A percentile compares a stretch with the other conserved stretches of the same genome.
Conservation (phyloP, 805 yeast species). For the Starmerella vitae region DNA sequence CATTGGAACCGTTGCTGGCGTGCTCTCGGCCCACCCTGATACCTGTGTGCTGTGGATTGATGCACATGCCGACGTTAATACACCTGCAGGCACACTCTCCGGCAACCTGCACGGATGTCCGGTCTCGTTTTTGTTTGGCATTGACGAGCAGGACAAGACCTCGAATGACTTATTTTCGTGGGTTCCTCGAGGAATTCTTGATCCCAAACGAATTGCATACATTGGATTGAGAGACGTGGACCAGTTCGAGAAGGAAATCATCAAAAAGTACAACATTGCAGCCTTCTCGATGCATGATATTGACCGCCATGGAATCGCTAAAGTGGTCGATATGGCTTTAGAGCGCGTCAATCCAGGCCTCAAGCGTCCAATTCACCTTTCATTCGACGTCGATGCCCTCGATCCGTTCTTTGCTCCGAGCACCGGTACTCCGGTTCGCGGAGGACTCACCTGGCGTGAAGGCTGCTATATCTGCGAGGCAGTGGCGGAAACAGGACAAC, state of each 20-base stretch:
- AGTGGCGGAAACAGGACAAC: conserved; percentile 76
- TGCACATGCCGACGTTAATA: conserved; percentile 95
- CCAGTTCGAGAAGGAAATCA: conserved; percentile 61
- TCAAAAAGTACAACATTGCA: conserved; percentile 56
- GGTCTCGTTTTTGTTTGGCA: conserved; percentile 76
- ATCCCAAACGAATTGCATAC: conserved; percentile 64
- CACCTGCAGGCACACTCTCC: conserved; percentile 65
- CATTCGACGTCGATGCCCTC: conserved; percentile 93
- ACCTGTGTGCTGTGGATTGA: conserved; percentile 92
- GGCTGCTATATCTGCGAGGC: conserved; percentile 88
- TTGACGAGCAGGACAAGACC: conserved; percentile 47
- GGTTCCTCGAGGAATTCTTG: conserved; percentile 54
- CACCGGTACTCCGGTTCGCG: conserved; percentile 95
- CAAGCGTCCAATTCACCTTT: conserved; percentile 66
- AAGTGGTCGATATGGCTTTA: conserved; percentile 84
- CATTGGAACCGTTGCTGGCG: conserved; percentile 81
- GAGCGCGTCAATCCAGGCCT: conserved; percentile 60
- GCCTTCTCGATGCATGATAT: conserved; percentile 94
- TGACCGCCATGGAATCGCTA: conserved; percentile 83
- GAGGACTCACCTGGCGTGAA: conserved; percentile 88
- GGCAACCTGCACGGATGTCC: conserved; percentile 98
- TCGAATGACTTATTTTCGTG: conserved; percentile 64
- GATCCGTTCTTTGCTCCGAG: conserved; percentile 93
- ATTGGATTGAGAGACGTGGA: conserved; percentile 93
- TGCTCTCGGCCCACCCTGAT: conserved; percentile 64